A percentile compares a stretch with the other conserved stretches of the same genome.
phyloP scores from a whole-genome alignment of 306 rosid species.

The Corylus heterophylla region DNA sequence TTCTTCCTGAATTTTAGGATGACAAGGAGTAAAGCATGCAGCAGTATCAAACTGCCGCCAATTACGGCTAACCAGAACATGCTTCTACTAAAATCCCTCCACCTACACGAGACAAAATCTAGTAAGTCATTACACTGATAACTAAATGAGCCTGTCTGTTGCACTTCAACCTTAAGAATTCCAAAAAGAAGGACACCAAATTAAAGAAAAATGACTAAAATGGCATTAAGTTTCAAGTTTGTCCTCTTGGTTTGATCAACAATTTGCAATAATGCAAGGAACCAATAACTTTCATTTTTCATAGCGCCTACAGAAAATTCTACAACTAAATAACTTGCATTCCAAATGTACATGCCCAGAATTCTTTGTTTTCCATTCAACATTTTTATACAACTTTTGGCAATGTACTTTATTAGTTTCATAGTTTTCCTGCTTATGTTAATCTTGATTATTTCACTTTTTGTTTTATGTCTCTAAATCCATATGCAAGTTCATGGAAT shows the following conservation, averaged over 20 bases:
- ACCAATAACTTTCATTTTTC: not conserved
- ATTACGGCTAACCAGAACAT: conserved; percentile 84
- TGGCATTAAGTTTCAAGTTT: not conserved
- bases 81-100: conserved; percentile 72
- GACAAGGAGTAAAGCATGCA: conserved; percentile 61
- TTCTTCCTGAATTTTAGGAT: conserved; percentile 66
- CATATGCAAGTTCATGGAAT: conserved; percentile 16
- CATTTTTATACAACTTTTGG: not conserved
- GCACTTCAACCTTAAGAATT: conserved; percentile 9
- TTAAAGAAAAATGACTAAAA: not conserved
- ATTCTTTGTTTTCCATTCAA: not conserved
- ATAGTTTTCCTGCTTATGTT: not conserved
- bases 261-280: not conserved
- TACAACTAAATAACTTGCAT: not conserved
- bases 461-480: conserved; percentile 4
- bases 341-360: not conserved
- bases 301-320: not conserved
- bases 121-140: conserved; percentile 6
- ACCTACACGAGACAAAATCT: conserved; percentile 42
- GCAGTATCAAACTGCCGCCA: conserved; percentile 60
- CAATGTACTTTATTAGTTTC: not conserved
- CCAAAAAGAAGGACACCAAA: not conserved
- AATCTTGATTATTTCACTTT: not conserved
- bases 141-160: not conserved
- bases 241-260: not conserved